Conservation (phyloP, 805 yeast genomes). For the Hanseniaspora taiwanica region DNA sequence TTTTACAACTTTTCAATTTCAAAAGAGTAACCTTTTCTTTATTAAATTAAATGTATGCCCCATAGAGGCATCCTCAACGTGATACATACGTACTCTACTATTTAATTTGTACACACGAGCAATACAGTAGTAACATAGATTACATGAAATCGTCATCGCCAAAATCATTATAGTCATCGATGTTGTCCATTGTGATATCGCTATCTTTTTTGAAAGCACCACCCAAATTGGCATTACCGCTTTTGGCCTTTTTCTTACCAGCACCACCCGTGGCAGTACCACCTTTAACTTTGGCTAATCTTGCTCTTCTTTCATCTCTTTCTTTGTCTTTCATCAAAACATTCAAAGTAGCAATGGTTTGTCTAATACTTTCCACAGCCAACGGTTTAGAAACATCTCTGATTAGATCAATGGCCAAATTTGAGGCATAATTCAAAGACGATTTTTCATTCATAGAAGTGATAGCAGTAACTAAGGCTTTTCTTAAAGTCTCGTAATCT, state of each 20-base stretch:
- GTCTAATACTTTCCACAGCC: constrained; percentile 68
- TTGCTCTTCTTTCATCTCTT: constrained; percentile 78
- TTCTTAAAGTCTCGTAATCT: constrained; percentile 69
- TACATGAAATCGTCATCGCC: constrained; percentile 80
- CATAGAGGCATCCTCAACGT: too few relatives aligned
- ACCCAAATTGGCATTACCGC: constrained; percentile 53
- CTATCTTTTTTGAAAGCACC: constrained; percentile 54
- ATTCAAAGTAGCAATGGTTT: constrained; percentile 72
- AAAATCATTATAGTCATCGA: constrained; percentile 42
- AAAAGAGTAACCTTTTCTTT: too few relatives aligned
- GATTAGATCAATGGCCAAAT: constrained; percentile 70
- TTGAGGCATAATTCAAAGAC: constrained; percentile 53
- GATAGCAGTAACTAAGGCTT: constrained; percentile 51
- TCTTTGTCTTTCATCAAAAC: constrained; percentile 76
- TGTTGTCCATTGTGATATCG: constrained; percentile 39
- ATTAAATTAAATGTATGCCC: too few relatives aligned
- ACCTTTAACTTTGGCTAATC: constrained; percentile 61
- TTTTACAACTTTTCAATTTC: too few relatives aligned
- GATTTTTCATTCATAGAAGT: constrained; percentile 48
- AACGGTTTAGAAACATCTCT: constrained; percentile 78
- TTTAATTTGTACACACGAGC: too few relatives aligned
- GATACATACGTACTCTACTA: too few relatives aligned
- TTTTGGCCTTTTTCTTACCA: constrained; percentile 88
- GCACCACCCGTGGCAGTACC: constrained; percentile 88
- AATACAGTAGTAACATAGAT: too few relatives aligned